Conservation (phyloP, 2,329 filamentous ascomycete genomes). For the Tolypocladium nubicola region DNA sequence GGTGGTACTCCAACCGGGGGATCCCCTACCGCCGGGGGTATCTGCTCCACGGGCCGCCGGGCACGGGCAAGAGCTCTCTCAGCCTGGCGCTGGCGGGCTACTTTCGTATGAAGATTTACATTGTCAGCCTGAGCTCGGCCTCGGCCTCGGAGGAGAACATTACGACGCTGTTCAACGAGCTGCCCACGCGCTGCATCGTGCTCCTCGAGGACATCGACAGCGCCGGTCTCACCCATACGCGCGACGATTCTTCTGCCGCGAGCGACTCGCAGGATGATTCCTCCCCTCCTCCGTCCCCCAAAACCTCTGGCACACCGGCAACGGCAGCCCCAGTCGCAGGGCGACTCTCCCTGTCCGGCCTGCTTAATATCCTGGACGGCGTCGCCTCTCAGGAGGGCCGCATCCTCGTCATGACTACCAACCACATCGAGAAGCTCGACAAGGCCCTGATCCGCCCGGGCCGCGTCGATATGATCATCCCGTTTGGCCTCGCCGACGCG, state of each 20-base stretch:
- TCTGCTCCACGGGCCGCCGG: slow-evolving; percentile 69
- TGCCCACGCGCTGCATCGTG: slow-evolving; percentile 61
- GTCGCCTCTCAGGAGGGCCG: slow-evolving; percentile 53
- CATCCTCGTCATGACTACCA: slow-evolving; percentile 57
- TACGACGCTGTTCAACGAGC: slow-evolving; percentile 50
- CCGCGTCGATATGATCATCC: slow-evolving; percentile 48
- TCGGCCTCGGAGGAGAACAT: slow-evolving; percentile 56
- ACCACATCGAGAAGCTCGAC: slow-evolving; percentile 50
- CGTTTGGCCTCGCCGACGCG: slow-evolving; percentile 43
- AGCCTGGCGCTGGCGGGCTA: slow-evolving; percentile 60
- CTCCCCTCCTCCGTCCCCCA: slow-evolving; percentile 5
- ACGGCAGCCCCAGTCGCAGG: slow-evolving; percentile 5
- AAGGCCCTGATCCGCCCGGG: slow-evolving; percentile 52
- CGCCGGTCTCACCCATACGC: slow-evolving; percentile 55
- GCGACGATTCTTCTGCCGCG: slow-evolving; percentile 20
- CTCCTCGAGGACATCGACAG: slow-evolving; percentile 70
- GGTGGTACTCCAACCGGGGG: slow-evolving; percentile 78
- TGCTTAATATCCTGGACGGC: slow-evolving; percentile 75
- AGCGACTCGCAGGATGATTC: not conserved
- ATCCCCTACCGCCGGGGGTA: slow-evolving; percentile 83
- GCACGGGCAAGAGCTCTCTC: slow-evolving; percentile 68
- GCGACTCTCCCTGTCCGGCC: slow-evolving; percentile 59
- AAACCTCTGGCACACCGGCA: not conserved
- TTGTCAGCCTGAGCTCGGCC: slow-evolving; percentile 55
- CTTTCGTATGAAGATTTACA: slow-evolving; percentile 62